A percentile compares a stretch with the other conserved stretches of the same genome.
Conservation (phyloP, 1,284 basidiomycete species). For the Porogramme epimiltina region DNA sequence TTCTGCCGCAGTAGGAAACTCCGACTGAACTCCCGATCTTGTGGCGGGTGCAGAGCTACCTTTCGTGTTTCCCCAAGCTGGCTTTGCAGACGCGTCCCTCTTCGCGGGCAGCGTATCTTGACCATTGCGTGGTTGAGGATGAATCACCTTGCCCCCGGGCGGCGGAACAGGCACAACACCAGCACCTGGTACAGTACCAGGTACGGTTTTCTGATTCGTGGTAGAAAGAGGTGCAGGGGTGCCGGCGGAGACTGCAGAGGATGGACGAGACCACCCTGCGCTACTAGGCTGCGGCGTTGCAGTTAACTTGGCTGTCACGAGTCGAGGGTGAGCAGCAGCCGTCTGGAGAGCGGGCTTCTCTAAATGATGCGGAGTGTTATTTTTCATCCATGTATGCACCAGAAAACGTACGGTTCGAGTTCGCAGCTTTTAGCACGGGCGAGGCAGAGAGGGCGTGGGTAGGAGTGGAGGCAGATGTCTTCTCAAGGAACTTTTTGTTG, state of each 20-base stretch:
- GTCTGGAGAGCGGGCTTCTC: conserved; percentile 59
- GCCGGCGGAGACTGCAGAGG: conserved; percentile 64
- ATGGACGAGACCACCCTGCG: conserved; percentile 77
- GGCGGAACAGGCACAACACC: conserved; percentile 47
- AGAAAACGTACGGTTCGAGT: conserved; percentile 49
- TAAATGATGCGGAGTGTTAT: conserved; percentile 29
- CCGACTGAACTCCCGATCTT: conserved; percentile 45
- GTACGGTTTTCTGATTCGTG: conserved; percentile 31
- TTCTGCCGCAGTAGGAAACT: conserved; percentile 93
- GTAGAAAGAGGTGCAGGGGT: conserved; percentile 43
- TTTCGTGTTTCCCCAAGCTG: conserved; percentile 66
- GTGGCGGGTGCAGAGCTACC: conserved; percentile 30
- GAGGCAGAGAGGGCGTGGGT: conserved; percentile 42
- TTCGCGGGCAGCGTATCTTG: conserved; percentile 39
- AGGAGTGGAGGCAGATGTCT: conserved; percentile 58
- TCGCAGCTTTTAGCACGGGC: conserved; percentile 48
- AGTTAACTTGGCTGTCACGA: conserved; percentile 86
- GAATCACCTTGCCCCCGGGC: conserved; percentile 65
- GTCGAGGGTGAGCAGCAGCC: conserved; percentile 66
- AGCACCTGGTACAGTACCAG: conserved; percentile 29
- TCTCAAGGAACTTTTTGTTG: conserved; percentile 93
- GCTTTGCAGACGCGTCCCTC: conserved; percentile 49
- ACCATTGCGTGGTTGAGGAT: conserved; percentile 58
- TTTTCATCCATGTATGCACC: conserved; percentile 4
- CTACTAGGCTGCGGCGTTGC: conserved; percentile 57